These are phyloP conservation scores for Suhomyces terraborum DNA, from an alignment of 1,139 yeast genomes.

Conservation along the genomic window DNA sequence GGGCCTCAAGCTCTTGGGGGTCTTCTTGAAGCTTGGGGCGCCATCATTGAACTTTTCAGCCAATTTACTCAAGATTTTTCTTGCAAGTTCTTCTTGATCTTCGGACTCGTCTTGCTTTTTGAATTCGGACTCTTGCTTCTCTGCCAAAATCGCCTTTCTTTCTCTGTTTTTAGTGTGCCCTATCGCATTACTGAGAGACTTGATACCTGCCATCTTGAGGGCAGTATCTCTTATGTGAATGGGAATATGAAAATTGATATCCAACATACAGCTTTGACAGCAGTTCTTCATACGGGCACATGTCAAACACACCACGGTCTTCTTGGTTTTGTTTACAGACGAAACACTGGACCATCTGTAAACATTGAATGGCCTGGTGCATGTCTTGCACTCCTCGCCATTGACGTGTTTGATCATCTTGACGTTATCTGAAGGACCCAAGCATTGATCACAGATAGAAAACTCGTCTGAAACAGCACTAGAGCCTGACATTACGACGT, in stretches of 20 bases:
- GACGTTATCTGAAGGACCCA: slow-evolving; percentile 64
- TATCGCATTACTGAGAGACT: slow-evolving; percentile 11
- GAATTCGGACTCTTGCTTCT: slow-evolving; percentile 33
- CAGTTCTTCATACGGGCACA: slow-evolving; percentile 81
- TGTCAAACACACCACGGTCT: slow-evolving; percentile 67
- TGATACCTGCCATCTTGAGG: slow-evolving; percentile 66
- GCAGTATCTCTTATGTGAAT: slow-evolving; percentile 80
- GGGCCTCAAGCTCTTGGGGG: slow-evolving; percentile 7
- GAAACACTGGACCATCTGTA: slow-evolving; percentile 65
- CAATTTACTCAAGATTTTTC: slow-evolving; percentile 39
- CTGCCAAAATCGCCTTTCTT: slow-evolving; percentile 46
- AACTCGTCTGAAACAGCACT: slow-evolving; percentile 13
- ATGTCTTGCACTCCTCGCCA: slow-evolving; percentile 77
- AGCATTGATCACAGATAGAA: slow-evolving; percentile 67
- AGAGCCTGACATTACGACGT: not conserved
- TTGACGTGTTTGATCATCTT: slow-evolving; percentile 71
- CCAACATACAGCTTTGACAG: slow-evolving; percentile 87
- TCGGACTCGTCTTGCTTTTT: slow-evolving; percentile 20
- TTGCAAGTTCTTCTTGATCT: slow-evolving; percentile 31
- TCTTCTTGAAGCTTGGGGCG: slow-evolving; percentile 12
- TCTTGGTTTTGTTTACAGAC: slow-evolving; percentile 38
- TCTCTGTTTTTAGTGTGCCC: slow-evolving; percentile 34
- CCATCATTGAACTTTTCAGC: slow-evolving; percentile 38
- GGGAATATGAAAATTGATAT: slow-evolving; percentile 78
- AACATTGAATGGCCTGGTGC: slow-evolving; percentile 82